Base-by-base conservation (phyloP, 441 rosid genomes). In the Populus hybrid region DNA sequence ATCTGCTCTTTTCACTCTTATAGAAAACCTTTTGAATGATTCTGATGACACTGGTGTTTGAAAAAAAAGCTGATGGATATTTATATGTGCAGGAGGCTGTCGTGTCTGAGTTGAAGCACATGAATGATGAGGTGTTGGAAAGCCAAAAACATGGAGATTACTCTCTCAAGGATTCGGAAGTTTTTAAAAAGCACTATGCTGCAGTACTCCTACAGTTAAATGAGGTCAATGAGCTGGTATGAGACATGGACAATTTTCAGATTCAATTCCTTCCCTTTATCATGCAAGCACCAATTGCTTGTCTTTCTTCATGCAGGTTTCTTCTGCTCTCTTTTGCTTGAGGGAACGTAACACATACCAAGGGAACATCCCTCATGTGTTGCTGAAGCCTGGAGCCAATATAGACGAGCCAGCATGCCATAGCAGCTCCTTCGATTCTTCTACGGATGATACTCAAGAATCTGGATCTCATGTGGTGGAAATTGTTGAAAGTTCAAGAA, bases 401-500 rank as follows among this genome's bases (percentile, higher is more conserved):
- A 45, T 50, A 8, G 78, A 78, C 21, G 83, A 85, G 65, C 86
- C 87, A 66, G 82, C 76, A 81, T 80, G 78, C 75, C 81, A 80
- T 10, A 82, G 79, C 74, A 82, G 73, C 71, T 84, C 86, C 71
- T 69, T 56, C 53, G 76, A 81, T 63, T 71, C 63, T 67, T 78
- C 80, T 29, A 68, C 53, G 29, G 78, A 75, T 36, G 84, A 78
- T 74, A 83, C 84, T 56, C 90, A 84, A 80, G 99, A 94, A 83
- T 79, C 89, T 71, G 97, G 90, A 80, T 89, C 93, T 80, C 91
- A 86, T 74, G 90, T 88, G 77, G 83, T 84, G 66, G 98, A 93
- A 83, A 90, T 91, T 83, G 91, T 97, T 35, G 89, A 88, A 78
- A 83, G 87, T 67, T 97, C 99, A 66, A 93, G 89, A 85, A 36